Base-by-base conservation (phyloP, 106 monocot genomes). In the Alisma plantagoaquatica region DNA sequence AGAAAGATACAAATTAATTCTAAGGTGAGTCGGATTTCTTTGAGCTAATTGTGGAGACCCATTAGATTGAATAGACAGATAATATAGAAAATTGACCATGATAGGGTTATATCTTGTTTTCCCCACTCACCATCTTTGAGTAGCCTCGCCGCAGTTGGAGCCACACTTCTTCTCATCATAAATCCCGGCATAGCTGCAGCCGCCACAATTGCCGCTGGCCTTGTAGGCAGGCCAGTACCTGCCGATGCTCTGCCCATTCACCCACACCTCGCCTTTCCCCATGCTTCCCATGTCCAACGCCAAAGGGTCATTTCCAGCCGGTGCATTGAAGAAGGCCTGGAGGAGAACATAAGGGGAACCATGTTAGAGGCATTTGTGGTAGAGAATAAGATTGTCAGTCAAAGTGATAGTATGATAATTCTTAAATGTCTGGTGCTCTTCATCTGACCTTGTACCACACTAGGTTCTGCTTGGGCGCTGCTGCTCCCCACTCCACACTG, bases 381-480 rank as follows among this genome's bases (percentile, higher is more conserved):
- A n/a, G n/a, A n/a, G n/a, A n/a, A n/a, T n/a, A n/a, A n/a, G n/a
- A n/a, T n/a, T n/a, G n/a, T n/a, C n/a, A n/a, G n/a, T n/a, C n/a
- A n/a, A n/a, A n/a, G n/a, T n/a, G n/a, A n/a, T n/a, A n/a, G n/a
- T n/a, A n/a, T n/a, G n/a, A n/a, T n/a, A n/a, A n/a, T n/a, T n/a
- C n/a, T n/a, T n/a, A n/a, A n/a, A n/a, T n/a, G n/a, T n/a, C n/a
- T n/a, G n/a, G n/a, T n/a, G n/a, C n/a, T n/a, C n/a, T n/a, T n/a
- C n/a, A n/a, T n/a, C n/a, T n/a, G 51, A 86, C 85, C 85, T 86
- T 86, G 57, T 77, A 86, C 85, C 85, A 86, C 53, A 80, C 77
- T 20, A 86, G 43, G 3, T 73, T 62, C 54, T 66, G 67, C 41
- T 60, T 73, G 17, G 64, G 63, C 70, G 41, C 66, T 19, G 73